Evolutionary conservation across 2,329 filamentous ascomycete genomes (phyloP).

Genomic region (Aurifilum marmelostoma): DNA sequence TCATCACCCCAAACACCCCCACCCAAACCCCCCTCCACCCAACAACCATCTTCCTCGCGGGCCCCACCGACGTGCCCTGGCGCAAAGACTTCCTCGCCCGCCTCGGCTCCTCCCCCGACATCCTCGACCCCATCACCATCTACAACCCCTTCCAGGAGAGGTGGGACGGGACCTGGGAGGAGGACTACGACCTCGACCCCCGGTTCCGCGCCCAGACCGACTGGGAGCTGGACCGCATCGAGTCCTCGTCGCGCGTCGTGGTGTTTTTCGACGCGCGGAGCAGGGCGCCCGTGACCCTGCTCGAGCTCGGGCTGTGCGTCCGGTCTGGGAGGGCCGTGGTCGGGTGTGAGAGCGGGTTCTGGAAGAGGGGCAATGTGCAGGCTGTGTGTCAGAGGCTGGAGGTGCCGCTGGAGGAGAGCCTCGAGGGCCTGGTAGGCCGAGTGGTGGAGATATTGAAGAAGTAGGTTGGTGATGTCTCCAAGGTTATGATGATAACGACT

Average conservation of each 20-base stretch:
- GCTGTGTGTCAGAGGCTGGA: slow-evolving; percentile 55
- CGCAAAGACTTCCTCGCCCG: slow-evolving; percentile 47
- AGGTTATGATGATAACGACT: not conserved
- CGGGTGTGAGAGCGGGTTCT: slow-evolving; percentile 55
- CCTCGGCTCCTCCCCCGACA: slow-evolving; percentile 36
- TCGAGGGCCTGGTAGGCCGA: slow-evolving; percentile 41
- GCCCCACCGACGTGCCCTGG: slow-evolving; percentile 57
- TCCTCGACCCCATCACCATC: slow-evolving; percentile 47
- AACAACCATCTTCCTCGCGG: slow-evolving; percentile 58
- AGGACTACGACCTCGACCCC: slow-evolving; percentile 49
- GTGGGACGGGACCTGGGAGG: slow-evolving; percentile 59
- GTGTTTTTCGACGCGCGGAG: slow-evolving; percentile 60
- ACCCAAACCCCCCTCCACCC: slow-evolving; percentile 22
- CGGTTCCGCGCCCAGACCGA: slow-evolving; percentile 56
- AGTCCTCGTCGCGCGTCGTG: slow-evolving; percentile 55
- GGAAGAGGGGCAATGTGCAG: slow-evolving; percentile 64
- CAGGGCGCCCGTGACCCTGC: slow-evolving; percentile 58
- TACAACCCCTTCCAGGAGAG: slow-evolving; percentile 59
- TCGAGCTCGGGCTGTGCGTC: slow-evolving; percentile 63
- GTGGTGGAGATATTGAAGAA: slow-evolving; percentile 9
- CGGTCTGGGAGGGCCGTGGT: slow-evolving; percentile 51
- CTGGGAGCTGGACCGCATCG: slow-evolving; percentile 65
- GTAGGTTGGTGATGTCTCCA: not conserved
- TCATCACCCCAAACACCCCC: slow-evolving; percentile 25
- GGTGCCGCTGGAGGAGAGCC: slow-evolving; percentile 47